phyloP scores from a whole-genome alignment of 306 rosid species.

The Sindora glabra region DNA sequence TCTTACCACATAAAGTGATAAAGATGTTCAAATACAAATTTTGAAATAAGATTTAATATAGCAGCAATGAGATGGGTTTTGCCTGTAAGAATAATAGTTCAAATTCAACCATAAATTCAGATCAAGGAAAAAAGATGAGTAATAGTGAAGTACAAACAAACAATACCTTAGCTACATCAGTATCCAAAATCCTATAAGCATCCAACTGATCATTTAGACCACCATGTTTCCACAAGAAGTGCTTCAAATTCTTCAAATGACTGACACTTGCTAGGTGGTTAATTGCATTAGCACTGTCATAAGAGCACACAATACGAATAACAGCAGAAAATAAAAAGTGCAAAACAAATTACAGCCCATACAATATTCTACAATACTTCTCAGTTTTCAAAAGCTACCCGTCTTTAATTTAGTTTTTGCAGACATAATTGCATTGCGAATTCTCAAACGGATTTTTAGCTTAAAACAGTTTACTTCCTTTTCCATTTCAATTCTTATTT shows the following conservation, averaged over 20 bases:
- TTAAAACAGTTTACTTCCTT: too few relatives aligned
- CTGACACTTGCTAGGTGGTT: slow-evolving; percentile 58
- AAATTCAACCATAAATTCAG: neutral
- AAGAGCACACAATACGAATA: neutral
- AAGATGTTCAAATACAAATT: neutral
- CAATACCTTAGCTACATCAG: slow-evolving; percentile 57
- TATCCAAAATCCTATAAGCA: slow-evolving; percentile 41
- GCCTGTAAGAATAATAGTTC: neutral
- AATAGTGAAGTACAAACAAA: neutral
- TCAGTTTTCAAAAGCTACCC: too few relatives aligned
- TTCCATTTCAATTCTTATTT: too few relatives aligned
- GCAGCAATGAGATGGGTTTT: too few relatives aligned
- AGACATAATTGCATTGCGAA: too few relatives aligned
- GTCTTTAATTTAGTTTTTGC: too few relatives aligned
- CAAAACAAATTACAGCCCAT: too few relatives aligned
- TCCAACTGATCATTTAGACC: slow-evolving; percentile 41
- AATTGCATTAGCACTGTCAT: slow-evolving; percentile 60
- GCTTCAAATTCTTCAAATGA: slow-evolving; percentile 80
- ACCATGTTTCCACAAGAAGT: slow-evolving; percentile 78
- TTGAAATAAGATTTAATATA: neutral
- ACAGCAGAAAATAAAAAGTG: neutral
- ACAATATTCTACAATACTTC: too few relatives aligned
- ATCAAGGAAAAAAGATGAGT: neutral
- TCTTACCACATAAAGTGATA: neutral
- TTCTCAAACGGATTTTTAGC: too few relatives aligned